Percentiles rank a stretch among this genome's conserved stretches.
Evolutionary conservation across 2,329 filamentous ascomycete genomes (phyloP).

Genomic region (Monilinia fructicola): DNA sequence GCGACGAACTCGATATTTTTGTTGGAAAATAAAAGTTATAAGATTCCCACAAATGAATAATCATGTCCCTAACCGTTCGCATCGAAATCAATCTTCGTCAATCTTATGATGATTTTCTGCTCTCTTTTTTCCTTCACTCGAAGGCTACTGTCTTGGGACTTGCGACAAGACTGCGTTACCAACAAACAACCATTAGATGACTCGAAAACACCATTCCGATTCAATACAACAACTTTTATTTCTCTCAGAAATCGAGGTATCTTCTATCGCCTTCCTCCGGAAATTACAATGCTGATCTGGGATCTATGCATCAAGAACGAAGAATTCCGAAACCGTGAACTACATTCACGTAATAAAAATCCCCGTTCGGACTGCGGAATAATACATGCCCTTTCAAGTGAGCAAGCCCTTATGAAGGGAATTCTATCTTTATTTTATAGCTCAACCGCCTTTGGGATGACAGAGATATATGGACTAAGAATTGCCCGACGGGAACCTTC

Average conservation of each 20-base stretch:
- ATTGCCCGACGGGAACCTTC: not conserved
- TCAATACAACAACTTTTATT: not conserved
- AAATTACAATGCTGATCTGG: not conserved
- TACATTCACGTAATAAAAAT: not conserved
- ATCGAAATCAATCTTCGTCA: not conserved
- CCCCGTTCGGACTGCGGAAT: not conserved
- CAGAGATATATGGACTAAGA: not conserved
- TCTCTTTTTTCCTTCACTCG: not conserved
- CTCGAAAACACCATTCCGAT: not conserved
- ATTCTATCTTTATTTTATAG: not conserved
- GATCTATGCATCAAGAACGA: not conserved
- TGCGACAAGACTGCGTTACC: not conserved
- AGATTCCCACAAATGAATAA: not conserved
- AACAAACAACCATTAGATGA: not conserved
- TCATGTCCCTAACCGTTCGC: not conserved
- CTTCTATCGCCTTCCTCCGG: not conserved
- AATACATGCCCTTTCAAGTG: not conserved
- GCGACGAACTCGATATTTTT: not conserved
- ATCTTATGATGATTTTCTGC: not conserved
- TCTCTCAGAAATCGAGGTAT: not conserved
- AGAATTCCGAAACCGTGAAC: no score
- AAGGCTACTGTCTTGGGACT: not conserved
- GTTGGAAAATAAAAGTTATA: not conserved
- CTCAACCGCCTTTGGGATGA: not conserved
- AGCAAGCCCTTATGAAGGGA: not conserved